Evolutionary conservation across 352 stramenopile genomes (phyloP), one percentile per base, ranked within the genome.

Genomic region (Pythium rhizo-oryzae): DNA sequence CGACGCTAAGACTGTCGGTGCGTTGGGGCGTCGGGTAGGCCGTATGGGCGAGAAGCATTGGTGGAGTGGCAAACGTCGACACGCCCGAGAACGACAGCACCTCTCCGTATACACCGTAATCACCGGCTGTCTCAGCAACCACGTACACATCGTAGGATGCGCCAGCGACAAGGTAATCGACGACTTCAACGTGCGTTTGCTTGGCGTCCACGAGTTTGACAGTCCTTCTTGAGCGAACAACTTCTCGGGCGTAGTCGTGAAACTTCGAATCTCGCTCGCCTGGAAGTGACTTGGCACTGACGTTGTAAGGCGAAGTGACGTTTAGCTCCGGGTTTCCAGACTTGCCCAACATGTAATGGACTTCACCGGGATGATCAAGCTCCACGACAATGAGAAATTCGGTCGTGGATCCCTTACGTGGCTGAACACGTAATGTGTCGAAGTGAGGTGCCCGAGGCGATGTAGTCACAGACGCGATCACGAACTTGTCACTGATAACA

Each of bases 351-450:
- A 95, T 84, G 67, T 82, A 95, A 62, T 95, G 87, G 5, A 93
- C 77, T 74, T 93, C 79, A 15, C 87, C 82, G 0, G 82, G 81
- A 28, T 75, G 70, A 37, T 85, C 77, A 19, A 95, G 70, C 30
- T 78, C 72, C 47, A 90, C 83, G 8, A 72, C 59, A 11, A 95
- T 65, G 19, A 91, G 8, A 8, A 93, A 52, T 53, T 95, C 87
- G 0, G 85, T 95, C 54, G 87, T 95, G 2, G 87, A 93, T 30
- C 84, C 87, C 19, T 78, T 79, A 5, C 87, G 85, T 1, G 85
- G 87, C 7, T 75, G 54, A 16, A 92, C 53, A 8, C 55, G 47
- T 3, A 93, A 23, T 23, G 77, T 64, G 2, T 68, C 75, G 58
- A 95, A 90, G 7, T 18, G 74, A 24, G 87, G 84, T 0, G 85